Evolutionary conservation across 495 filamentous ascomycete genomes (phyloP).

Genomic region (Sordaria brevicollis): DNA sequence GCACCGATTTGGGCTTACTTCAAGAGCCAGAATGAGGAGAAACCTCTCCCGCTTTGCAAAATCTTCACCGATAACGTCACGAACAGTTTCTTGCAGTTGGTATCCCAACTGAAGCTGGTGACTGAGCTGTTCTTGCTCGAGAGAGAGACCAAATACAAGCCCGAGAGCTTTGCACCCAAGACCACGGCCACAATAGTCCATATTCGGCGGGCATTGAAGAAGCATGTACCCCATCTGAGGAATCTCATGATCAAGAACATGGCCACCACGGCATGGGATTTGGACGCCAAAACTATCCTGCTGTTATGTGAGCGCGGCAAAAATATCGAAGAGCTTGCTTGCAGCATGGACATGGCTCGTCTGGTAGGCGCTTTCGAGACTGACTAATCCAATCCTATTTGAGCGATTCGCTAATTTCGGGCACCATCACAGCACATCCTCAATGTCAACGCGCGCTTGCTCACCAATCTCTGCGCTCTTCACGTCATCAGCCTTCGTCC

Average conservation of each 20-base stretch:
- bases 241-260: constrained; percentile 42
- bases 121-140: constrained; percentile 51
- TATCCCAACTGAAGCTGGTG: constrained; percentile 38
- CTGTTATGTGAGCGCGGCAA: constrained; percentile 37
- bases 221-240: constrained; percentile 32
- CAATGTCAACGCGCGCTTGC: constrained; percentile 37
- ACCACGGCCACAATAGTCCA: constrained; percentile 38
- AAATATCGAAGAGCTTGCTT: constrained; percentile 42
- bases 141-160: constrained; percentile 35
- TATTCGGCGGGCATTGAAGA: constrained; percentile 42
- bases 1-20: constrained; percentile 45
- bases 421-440: constrained; percentile 36
- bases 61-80: constrained; percentile 54
- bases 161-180: constrained; percentile 36
- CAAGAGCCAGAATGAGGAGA: constrained; percentile 36
- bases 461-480: constrained; percentile 39
- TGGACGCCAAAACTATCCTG: constrained; percentile 38
- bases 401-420: not conserved
- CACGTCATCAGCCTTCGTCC: constrained; percentile 41
- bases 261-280: constrained; percentile 41
- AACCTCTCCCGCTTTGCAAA: constrained; percentile 39
- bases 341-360: constrained; percentile 36
- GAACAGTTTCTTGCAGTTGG: constrained; percentile 35
- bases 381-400: not conserved
- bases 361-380: constrained; percentile 33